These are phyloP conservation scores for Boletus bicolor DNA, from an alignment of 768 basidiomycete species.

Conservation along the genomic window DNA sequence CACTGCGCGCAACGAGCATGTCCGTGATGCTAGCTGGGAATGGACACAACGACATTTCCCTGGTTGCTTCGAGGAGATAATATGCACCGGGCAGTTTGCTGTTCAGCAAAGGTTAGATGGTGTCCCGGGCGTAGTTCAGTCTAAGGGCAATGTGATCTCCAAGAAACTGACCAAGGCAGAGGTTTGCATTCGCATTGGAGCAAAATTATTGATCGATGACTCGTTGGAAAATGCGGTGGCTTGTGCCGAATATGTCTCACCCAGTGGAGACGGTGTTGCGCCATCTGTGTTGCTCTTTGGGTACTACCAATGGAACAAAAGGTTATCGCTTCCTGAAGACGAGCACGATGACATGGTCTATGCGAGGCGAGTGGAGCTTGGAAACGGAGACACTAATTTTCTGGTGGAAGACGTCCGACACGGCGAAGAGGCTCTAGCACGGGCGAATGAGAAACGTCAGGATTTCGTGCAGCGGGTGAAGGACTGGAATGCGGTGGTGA, in stretches of 20 bases:
- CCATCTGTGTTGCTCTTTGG: slow-evolving; percentile 72
- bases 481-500: slow-evolving; percentile 60
- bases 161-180: slow-evolving; percentile 69
- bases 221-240: slow-evolving; percentile 73
- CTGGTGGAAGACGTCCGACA: slow-evolving; percentile 47
- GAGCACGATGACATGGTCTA: slow-evolving; percentile 52
- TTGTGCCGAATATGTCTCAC: slow-evolving; percentile 38
- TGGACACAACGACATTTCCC: slow-evolving; percentile 70
- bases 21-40: slow-evolving; percentile 55
- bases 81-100: slow-evolving; percentile 75
- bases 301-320: slow-evolving; percentile 71
- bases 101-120: slow-evolving; percentile 36
- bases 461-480: slow-evolving; percentile 48
- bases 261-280: slow-evolving; percentile 20
- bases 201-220: slow-evolving; percentile 73
- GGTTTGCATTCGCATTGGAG: slow-evolving; percentile 61
- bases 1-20: slow-evolving; percentile 62
- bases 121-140: slow-evolving; percentile 7
- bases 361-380: slow-evolving; percentile 43
- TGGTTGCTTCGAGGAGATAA: slow-evolving; percentile 55
- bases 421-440: slow-evolving; percentile 35
- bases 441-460: slow-evolving; percentile 44
- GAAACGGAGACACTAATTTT: slow-evolving; percentile 48
- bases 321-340: slow-evolving; percentile 45
- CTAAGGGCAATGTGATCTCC: slow-evolving; percentile 36